A percentile compares a stretch with the other conserved stretches of the same genome.
These are phyloP conservation scores for Pichia occidentalis DNA, from an alignment of 805 yeast genomes.

Conservation along the genomic window DNA sequence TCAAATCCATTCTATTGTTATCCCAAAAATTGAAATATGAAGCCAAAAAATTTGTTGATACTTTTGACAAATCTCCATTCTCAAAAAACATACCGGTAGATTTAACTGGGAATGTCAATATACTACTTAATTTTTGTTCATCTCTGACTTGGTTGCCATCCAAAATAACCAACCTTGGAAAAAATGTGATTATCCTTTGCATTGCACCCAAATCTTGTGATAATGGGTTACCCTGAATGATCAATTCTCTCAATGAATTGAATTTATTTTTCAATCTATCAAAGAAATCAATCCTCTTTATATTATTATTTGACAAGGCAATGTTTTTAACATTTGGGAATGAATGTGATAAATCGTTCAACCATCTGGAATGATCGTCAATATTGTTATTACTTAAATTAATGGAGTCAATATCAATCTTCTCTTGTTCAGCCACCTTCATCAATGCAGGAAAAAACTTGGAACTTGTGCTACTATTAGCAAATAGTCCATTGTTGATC, in stretches of 20 bases:
- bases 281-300: constrained; percentile 50
- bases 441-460: constrained; percentile 88
- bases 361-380: constrained; percentile 46
- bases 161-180: constrained; percentile 74
- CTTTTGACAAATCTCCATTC: constrained; percentile 57
- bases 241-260: constrained; percentile 62
- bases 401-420: constrained; percentile 58
- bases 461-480: constrained; percentile 37
- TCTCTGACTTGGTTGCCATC: constrained; percentile 78
- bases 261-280: constrained; percentile 78
- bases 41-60: constrained; percentile 71
- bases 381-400: constrained; percentile 63
- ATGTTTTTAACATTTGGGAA: constrained; percentile 75
- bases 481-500: constrained; percentile 54
- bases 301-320: constrained; percentile 70
- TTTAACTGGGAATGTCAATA: constrained; percentile 50
- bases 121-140: constrained; percentile 48
- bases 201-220: constrained; percentile 37
- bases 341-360: constrained; percentile 61
- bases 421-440: constrained; percentile 59
- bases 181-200: constrained; percentile 56
- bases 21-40: constrained; percentile 82
- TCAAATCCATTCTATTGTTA: constrained; percentile 58
- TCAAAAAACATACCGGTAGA: constrained; percentile 73
- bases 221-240: constrained; percentile 76